Evolutionary conservation across 768 basidiomycete species (phyloP).

Genomic region (Rhodosporidiobolus sp.): DNA sequence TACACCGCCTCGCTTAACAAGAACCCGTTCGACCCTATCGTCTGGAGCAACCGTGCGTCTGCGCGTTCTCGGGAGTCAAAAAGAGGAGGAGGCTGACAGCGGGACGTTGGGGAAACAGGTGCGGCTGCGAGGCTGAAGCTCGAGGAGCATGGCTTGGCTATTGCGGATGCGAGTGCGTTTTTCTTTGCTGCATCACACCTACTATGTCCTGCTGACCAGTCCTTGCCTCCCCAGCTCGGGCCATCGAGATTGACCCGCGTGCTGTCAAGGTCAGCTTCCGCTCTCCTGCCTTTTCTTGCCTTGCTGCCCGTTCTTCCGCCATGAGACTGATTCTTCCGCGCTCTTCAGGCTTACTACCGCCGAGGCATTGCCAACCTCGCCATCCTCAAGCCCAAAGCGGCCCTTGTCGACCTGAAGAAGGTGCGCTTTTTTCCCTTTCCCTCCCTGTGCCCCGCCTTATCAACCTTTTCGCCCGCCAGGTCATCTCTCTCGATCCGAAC

Average conservation of each 20-base stretch:
- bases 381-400: conserved; percentile 78
- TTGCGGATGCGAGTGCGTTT: conserved; percentile 75
- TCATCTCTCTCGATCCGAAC: conserved; percentile 71
- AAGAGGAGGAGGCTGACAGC: neutral
- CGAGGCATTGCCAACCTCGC: conserved; percentile 89
- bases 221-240: conserved; percentile 58
- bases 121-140: conserved; percentile 88
- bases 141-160: conserved; percentile 87
- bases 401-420: conserved; percentile 82
- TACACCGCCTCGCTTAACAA: conserved; percentile 81
- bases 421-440: conserved; percentile 38
- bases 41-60: conserved; percentile 79
- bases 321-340: neutral
- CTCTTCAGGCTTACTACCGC: conserved; percentile 52
- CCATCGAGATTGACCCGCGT: conserved; percentile 79
- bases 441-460: conserved; percentile 54
- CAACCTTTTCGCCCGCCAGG: conserved; percentile 66
- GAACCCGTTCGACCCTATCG: conserved; percentile 80
- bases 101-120: conserved; percentile 25
- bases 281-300: conserved; percentile 58
- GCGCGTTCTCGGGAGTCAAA: neutral
- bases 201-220: neutral
- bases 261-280: conserved; percentile 66
- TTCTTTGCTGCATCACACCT: neutral
- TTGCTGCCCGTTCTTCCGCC: neutral